Evolutionary conservation across 805 yeast species (phyloP).

Genomic region (Wickerhamiella lipophila): DNA sequence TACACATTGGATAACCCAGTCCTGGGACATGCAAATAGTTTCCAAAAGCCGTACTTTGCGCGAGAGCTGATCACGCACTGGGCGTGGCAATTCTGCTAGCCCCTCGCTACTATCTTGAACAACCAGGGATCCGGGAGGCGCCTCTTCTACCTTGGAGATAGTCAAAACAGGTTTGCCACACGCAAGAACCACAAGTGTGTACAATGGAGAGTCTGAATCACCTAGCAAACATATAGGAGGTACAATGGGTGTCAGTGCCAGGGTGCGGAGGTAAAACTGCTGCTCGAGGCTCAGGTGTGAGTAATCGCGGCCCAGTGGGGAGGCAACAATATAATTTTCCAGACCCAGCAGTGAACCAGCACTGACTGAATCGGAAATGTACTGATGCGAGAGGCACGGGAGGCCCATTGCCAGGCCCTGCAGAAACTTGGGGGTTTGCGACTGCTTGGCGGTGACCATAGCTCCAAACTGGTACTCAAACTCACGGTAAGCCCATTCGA

Average conservation of each 20-base stretch:
- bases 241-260: constrained; percentile 15
- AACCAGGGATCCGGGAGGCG: constrained; percentile 1
- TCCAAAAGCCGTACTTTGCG: constrained; percentile 1
- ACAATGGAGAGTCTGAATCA: not conserved
- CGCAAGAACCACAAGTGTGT: not conserved
- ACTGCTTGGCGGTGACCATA: not conserved
- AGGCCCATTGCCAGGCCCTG: constrained; percentile 72
- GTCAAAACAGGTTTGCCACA: not conserved
- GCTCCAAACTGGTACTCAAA: constrained; percentile 7
- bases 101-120: not conserved
- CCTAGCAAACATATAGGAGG: constrained; percentile 20
- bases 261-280: constrained; percentile 22
- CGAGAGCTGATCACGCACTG: not conserved
- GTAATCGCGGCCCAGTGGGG: constrained; percentile 47
- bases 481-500: not conserved
- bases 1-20: constrained; percentile 4
- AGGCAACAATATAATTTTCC: constrained; percentile 39
- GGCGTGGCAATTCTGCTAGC: not conserved
- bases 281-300: constrained; percentile 16
- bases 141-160: not conserved
- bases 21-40: not conserved
- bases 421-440: constrained; percentile 53
- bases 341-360: constrained; percentile 23
- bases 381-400: constrained; percentile 61
- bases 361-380: constrained; percentile 39